Percentiles rank a stretch among this genome's conserved stretches.
These are phyloP conservation scores for Colletotrichum nymphaeae DNA, from an alignment of 2,329 filamentous ascomycete species.

Conservation along the genomic window DNA sequence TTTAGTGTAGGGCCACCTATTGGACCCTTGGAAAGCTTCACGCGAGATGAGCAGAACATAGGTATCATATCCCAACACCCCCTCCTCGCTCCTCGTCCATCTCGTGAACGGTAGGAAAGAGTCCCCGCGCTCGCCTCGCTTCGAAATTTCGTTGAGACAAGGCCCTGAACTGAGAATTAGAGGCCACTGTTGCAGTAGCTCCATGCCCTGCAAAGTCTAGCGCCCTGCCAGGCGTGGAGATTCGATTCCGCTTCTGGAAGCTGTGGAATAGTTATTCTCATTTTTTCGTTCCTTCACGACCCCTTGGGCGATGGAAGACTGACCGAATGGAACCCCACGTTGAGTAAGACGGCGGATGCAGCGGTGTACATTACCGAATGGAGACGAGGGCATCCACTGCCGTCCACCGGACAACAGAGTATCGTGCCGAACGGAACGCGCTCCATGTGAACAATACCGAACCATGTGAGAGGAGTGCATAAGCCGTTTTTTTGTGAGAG, in stretches of 20 bases:
- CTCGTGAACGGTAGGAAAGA: background rate
- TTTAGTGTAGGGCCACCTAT: background rate
- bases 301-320: background rate
- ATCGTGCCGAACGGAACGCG: no score
- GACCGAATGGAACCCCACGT: background rate
- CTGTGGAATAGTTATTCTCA: conserved; percentile 5
- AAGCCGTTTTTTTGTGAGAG: background rate
- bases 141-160: conserved; percentile 10
- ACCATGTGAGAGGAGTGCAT: background rate
- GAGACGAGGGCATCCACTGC: conserved; percentile 5
- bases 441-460: background rate
- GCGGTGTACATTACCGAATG: background rate
- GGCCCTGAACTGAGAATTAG: background rate
- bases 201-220: conserved; percentile 18
- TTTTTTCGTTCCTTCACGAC: background rate
- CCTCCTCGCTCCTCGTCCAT: background rate
- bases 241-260: conserved; percentile 24
- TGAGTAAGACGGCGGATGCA: background rate
- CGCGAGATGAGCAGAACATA: background rate
- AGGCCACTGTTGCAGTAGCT: background rate
- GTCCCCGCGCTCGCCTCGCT: background rate
- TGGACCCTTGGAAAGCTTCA: background rate
- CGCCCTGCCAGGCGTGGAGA: conserved; percentile 1
- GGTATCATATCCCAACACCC: background rate
- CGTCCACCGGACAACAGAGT: conserved; percentile 28